These are phyloP conservation scores for Rhodomyrtus tomentosa DNA, from an alignment of 345 rosid species.

Conservation along the genomic window DNA sequence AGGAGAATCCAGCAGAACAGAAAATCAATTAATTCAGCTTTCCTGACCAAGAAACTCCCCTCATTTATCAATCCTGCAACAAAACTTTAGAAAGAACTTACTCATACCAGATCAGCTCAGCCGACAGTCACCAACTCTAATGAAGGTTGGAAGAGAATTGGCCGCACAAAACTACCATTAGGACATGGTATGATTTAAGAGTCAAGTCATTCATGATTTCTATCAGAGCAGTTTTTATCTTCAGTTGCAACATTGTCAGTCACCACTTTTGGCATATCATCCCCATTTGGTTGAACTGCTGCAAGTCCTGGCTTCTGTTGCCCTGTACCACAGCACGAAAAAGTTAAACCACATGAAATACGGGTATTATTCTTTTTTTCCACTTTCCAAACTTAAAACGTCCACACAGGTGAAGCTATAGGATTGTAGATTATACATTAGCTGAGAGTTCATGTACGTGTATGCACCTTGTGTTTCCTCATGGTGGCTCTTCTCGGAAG, in stretches of 20 bases:
- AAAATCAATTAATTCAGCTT: neutral
- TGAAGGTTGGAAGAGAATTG: neutral
- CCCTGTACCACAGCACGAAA: neutral
- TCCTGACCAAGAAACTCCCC: neutral
- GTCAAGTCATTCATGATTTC: neutral
- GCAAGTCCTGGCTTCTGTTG: neutral
- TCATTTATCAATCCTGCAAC: neutral
- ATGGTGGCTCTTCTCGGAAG: constrained; percentile 7
- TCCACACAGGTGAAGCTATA: neutral
- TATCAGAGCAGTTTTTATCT: neutral
- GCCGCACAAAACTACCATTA: neutral
- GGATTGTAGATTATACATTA: neutral
- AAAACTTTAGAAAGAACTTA: neutral
- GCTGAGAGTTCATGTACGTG: neutral
- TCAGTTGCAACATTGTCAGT: neutral
- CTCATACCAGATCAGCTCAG: neutral
- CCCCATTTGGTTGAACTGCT: neutral
- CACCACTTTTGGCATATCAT: neutral
- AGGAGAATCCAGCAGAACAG: neutral
- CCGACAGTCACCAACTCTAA: neutral
- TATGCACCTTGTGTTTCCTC: constrained; percentile 32
- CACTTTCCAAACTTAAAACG: neutral
- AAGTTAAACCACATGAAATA: neutral
- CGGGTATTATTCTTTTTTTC: neutral
- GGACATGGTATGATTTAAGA: neutral